Conservation (phyloP, 2,329 filamentous ascomycete genomes). For the Diplodia scrobiculata region DNA sequence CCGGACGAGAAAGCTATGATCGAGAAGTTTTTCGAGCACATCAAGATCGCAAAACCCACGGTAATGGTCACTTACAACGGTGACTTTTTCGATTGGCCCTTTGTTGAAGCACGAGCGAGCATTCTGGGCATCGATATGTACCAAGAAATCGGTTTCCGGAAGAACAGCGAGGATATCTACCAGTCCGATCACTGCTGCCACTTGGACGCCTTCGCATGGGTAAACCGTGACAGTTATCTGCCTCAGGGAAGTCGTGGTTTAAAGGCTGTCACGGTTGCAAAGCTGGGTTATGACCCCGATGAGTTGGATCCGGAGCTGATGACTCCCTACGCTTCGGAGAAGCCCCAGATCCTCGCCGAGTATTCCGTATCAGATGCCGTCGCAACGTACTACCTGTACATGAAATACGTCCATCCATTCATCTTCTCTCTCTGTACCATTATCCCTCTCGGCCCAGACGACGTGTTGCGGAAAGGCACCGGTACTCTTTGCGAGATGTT, state of each 20-base stretch:
- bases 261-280: constrained; percentile 96
- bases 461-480: constrained; percentile 90
- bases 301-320: constrained; percentile 97
- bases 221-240: constrained; percentile 96
- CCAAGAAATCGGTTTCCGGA: constrained; percentile 93
- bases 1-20: constrained; percentile 84
- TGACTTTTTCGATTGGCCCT: constrained; percentile 99
- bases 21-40: constrained; percentile 90
- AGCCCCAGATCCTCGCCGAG: constrained; percentile 90
- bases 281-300: constrained; percentile 96
- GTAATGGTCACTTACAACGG: constrained; percentile 99
- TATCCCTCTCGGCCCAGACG: constrained; percentile 87
- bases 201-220: constrained; percentile 99
- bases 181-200: constrained; percentile 95
- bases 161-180: constrained; percentile 93
- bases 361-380: constrained; percentile 99
- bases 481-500: constrained; percentile 99
- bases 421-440: constrained; percentile 99
- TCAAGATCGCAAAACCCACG: constrained; percentile 91
- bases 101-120: constrained; percentile 89
- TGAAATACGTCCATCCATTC: constrained; percentile 99
- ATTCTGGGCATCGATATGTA: constrained; percentile 99
- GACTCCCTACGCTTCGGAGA: constrained; percentile 82
- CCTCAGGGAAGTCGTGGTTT: constrained; percentile 95
- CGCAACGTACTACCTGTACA: constrained; percentile 97